Evolutionary conservation across 768 basidiomycete genomes (phyloP).

Genomic region (Coprinopsis marcescibilis): DNA sequence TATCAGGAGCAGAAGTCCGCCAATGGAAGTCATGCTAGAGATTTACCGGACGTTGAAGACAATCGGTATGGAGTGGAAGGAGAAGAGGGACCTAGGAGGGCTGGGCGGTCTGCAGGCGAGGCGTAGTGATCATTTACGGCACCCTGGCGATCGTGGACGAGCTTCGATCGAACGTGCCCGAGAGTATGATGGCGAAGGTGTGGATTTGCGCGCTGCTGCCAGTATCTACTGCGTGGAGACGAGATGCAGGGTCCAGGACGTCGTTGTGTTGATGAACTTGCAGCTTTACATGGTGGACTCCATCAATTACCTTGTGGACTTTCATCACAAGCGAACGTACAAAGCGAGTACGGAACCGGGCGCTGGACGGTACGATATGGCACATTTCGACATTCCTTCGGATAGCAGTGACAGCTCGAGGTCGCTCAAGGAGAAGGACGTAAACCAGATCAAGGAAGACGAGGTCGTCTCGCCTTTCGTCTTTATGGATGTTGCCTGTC

Average conservation of each 20-base stretch:
- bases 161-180: slow-evolving; percentile 55
- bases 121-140: background rate
- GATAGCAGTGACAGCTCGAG: slow-evolving; percentile 41
- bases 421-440: slow-evolving; percentile 51
- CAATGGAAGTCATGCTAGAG: slow-evolving; percentile 99
- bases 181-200: slow-evolving; percentile 53
- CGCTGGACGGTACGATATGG: slow-evolving; percentile 70
- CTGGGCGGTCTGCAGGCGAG: slow-evolving; percentile 47
- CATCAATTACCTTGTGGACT: slow-evolving; percentile 95
- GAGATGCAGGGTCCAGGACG: slow-evolving; percentile 80
- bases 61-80: slow-evolving; percentile 96
- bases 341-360: slow-evolving; percentile 61
- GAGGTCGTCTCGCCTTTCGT: slow-evolving; percentile 83
- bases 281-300: slow-evolving; percentile 96
- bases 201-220: slow-evolving; percentile 64
- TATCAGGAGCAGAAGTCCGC: slow-evolving; percentile 87
- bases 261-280: slow-evolving; percentile 96
- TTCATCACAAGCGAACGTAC: slow-evolving; percentile 96
- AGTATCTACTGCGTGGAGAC: slow-evolving; percentile 93
- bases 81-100: slow-evolving; percentile 75
- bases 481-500: slow-evolving; percentile 94
- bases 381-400: slow-evolving; percentile 13
- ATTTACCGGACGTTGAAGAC: slow-evolving; percentile 90
- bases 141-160: slow-evolving; percentile 16
- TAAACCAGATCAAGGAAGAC: slow-evolving; percentile 39